phyloP scores from a whole-genome alignment of 2,329 filamentous ascomycete species.

The Calonectria henricotiae region DNA sequence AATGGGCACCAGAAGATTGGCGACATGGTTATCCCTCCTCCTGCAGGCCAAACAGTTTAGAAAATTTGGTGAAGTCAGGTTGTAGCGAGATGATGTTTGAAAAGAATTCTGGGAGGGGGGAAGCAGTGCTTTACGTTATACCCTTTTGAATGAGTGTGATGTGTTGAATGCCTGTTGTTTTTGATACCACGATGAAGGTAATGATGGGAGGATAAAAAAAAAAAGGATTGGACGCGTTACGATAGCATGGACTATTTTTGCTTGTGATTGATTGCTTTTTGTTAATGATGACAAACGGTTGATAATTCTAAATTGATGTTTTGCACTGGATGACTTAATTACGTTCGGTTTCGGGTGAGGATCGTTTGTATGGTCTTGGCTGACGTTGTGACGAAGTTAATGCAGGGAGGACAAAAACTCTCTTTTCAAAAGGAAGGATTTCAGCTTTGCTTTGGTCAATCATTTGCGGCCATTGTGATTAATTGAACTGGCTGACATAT shows the following conservation, averaged over 20 bases:
- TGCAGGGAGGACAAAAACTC: background rate
- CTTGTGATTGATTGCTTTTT: conserved; percentile 42
- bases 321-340: background rate
- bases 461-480: too few species aligned
- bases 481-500: too few species aligned
- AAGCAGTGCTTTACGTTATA: conserved; percentile 44
- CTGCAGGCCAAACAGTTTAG: conserved; percentile 47
- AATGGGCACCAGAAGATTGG: conserved; percentile 43
- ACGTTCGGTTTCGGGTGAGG: background rate
- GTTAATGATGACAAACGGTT: conserved; percentile 42
- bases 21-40: conserved; percentile 39
- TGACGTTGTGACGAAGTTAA: conserved; percentile 3
- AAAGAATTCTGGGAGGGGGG: conserved; percentile 23
- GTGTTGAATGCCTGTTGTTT: conserved; percentile 38
- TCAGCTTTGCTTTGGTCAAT: too few species aligned
- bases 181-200: conserved; percentile 39
- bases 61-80: background rate
- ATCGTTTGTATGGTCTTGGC: conserved; percentile 1
- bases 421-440: too few species aligned
- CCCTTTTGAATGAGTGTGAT: conserved; percentile 46
- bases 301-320: conserved; percentile 46
- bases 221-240: conserved; percentile 37
- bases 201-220: conserved; percentile 42
- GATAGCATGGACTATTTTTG: conserved; percentile 36
- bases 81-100: conserved; percentile 23